Evolutionary conservation across 805 yeast genomes (phyloP).

Genomic region (Starmera dryadoides): DNA sequence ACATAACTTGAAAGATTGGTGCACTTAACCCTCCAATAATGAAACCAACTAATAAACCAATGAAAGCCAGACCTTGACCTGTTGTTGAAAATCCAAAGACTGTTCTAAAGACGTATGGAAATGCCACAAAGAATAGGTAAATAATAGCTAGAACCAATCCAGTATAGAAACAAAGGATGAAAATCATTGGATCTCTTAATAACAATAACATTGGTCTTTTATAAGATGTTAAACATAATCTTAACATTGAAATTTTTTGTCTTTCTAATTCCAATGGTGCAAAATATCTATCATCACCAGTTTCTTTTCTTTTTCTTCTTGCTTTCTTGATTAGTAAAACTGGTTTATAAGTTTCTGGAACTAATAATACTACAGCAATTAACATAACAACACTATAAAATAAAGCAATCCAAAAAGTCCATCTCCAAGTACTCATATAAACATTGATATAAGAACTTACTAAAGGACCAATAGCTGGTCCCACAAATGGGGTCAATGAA

Average conservation of each 20-base stretch:
- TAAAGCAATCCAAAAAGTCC: slow-evolving; percentile 61
- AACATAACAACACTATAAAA: slow-evolving; percentile 57
- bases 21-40: slow-evolving; percentile 37
- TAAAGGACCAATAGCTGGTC: slow-evolving; percentile 66
- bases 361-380: slow-evolving; percentile 33
- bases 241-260: slow-evolving; percentile 32
- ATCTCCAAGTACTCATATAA: slow-evolving; percentile 44
- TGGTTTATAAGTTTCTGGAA: slow-evolving; percentile 63
- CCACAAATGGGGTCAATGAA: slow-evolving; percentile 56
- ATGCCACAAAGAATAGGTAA: slow-evolving; percentile 59
- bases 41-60: slow-evolving; percentile 50
- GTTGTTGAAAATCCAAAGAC: slow-evolving; percentile 46
- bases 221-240: slow-evolving; percentile 36
- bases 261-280: slow-evolving; percentile 32
- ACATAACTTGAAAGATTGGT: slow-evolving; percentile 34
- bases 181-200: slow-evolving; percentile 47
- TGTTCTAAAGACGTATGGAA: slow-evolving; percentile 50
- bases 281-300: slow-evolving; percentile 43
- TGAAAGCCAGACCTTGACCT: slow-evolving; percentile 57
- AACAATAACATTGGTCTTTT: slow-evolving; percentile 46
- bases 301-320: slow-evolving; percentile 38
- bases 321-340: slow-evolving; percentile 46
- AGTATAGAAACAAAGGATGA: slow-evolving; percentile 45
- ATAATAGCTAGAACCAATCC: slow-evolving; percentile 53
- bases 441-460: slow-evolving; percentile 49